These are phyloP conservation scores for Lepidium sativum DNA, from an alignment of 345 rosid genomes.

Conservation along the genomic window DNA sequence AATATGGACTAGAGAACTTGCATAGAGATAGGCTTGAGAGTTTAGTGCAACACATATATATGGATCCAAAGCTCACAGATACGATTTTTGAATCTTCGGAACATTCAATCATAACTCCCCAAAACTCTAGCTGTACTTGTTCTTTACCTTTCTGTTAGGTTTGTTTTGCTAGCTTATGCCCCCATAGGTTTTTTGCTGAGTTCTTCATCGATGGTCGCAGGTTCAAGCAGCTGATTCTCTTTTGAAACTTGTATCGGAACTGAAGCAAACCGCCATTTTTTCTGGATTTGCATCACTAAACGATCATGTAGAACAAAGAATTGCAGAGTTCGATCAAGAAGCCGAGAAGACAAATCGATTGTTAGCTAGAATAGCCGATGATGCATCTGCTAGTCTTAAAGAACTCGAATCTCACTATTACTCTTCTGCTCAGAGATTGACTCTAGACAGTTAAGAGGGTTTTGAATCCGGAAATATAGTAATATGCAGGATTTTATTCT, in stretches of 20 bases:
- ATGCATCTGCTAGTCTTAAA: constrained; percentile 84
- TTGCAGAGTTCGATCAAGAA: constrained; percentile 47
- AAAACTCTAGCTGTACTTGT: background rate
- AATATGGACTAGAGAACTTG: background rate
- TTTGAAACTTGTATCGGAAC: constrained; percentile 73
- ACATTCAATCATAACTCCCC: background rate
- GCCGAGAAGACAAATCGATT: constrained; percentile 54
- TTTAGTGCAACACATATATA: too few relatives aligned
- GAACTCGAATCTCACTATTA: constrained; percentile 77
- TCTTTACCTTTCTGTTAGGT: background rate
- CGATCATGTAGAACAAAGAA: constrained; percentile 78
- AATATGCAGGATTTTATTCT: background rate
- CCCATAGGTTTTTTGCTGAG: background rate
- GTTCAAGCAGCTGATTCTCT: constrained; percentile 89
- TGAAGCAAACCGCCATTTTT: constrained; percentile 84
- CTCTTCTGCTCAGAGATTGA: constrained; percentile 52
- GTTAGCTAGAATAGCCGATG: constrained; percentile 68
- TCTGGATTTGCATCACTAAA: constrained; percentile 92
- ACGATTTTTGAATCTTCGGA: background rate
- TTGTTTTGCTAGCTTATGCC: constrained; percentile 1
- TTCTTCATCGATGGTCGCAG: constrained; percentile 27
- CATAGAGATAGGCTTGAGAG: background rate
- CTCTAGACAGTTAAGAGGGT: constrained; percentile 10
- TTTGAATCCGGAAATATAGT: background rate
- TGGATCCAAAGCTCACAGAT: too few relatives aligned